Evolutionary conservation across 2,329 filamentous ascomycete species (phyloP), one percentile per base, ranked within the genome.

Genomic region (Beauveria sp.): DNA sequence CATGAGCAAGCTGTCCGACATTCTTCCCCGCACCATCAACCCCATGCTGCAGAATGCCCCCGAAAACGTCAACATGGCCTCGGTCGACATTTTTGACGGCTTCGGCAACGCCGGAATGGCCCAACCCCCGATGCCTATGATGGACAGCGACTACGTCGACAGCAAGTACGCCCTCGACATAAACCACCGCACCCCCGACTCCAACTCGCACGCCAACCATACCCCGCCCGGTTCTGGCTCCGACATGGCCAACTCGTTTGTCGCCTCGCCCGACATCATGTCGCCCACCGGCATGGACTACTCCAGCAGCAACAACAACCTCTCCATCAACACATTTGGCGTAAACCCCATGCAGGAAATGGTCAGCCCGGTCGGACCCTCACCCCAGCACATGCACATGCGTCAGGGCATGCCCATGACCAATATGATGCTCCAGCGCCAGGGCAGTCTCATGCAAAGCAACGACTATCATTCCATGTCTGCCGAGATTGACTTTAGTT

Each of bases 1-100:
- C 1, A 75, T 95, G 60, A 83, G 82, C 71, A 95, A 93, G 75
- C 82, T 93, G 45, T 81, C 87, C 63, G 88, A 93, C 47, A 80
- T 88, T 3, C 75, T 93, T 3, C 88, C 88, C 8, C 79, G 79
- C 16, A 76, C 87, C 18, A 78, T 80, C 62, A 85, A 81, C 65
- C 85, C 85, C 1, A 81, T 84, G 76, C 78, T 87, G 16, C 81
- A 82, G 64, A 81, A 81, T 20, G 77, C 81, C 0, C 85, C 85
- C 0, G 84, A 87, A 55, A 82, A 77, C 46, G 67, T 77, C 64
- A 74, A 75, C 63, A 75, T 87, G 46, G 72, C 78, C 68, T 78
- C 77, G 62, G 78, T 86, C 10, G 85, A 88, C 60, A 83, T 88
- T 8, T 88, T 88, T 62, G 85, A 88, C 66, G 85, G 85, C 5